Conservation (phyloP, 2,329 filamentous ascomycete genomes). For the Fusarium sp. region DNA sequence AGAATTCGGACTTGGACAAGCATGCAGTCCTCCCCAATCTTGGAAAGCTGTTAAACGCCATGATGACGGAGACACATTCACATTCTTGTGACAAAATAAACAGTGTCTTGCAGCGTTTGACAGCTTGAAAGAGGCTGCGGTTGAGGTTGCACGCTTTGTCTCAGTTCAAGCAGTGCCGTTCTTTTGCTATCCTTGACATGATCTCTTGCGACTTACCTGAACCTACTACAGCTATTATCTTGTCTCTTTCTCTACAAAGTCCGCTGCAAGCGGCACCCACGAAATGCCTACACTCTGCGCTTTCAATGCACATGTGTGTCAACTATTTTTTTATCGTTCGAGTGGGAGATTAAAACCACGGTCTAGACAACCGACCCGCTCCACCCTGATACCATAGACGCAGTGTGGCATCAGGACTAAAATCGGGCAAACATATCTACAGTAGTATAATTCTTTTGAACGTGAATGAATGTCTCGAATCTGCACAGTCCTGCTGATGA, state of each 20-base stretch:
- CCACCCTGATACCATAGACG: slow-evolving; percentile 71
- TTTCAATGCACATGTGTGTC: slow-evolving; percentile 68
- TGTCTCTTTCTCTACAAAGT: slow-evolving; percentile 18
- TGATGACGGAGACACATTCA: slow-evolving; percentile 13
- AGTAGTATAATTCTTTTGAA: neutral
- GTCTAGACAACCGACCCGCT: slow-evolving; percentile 76
- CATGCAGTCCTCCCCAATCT: slow-evolving; percentile 21
- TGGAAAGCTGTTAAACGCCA: slow-evolving; percentile 23
- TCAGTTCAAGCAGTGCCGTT: neutral
- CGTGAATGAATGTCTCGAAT: slow-evolving; percentile 15
- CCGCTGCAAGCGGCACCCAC: slow-evolving; percentile 56
- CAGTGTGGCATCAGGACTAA: slow-evolving; percentile 71
- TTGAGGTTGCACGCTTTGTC: slow-evolving; percentile 19
- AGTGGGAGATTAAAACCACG: slow-evolving; percentile 71
- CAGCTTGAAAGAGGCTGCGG: slow-evolving; percentile 1
- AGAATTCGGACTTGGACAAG: slow-evolving; percentile 24
- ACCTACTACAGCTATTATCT: neutral
- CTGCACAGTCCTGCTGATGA: slow-evolving; percentile 10
- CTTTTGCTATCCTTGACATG: slow-evolving; percentile 24
- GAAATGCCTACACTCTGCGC: slow-evolving; percentile 71
- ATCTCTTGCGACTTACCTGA: slow-evolving; percentile 1
- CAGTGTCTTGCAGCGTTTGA: slow-evolving; percentile 6
- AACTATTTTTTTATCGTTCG: slow-evolving; percentile 67
- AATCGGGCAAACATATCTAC: slow-evolving; percentile 62
- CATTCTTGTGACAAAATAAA: neutral